A percentile compares a stretch with the other conserved stretches of the same genome.
These are phyloP conservation scores for Glarea lozoyensis DNA, from an alignment of 495 filamentous ascomycete genomes.

Conservation along the genomic window DNA sequence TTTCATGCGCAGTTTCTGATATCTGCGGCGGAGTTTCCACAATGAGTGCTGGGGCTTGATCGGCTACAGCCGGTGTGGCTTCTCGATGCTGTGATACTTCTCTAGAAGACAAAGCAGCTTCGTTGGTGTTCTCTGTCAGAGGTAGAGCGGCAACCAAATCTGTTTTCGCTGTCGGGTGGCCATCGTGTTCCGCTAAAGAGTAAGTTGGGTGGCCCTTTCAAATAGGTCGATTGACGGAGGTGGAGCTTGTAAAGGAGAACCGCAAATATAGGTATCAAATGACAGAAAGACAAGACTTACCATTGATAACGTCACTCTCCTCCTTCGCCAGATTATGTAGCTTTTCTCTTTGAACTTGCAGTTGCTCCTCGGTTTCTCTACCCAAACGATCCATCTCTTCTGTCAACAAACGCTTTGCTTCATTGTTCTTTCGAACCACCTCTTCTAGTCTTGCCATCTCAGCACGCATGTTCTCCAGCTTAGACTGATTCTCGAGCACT, in stretches of 20 bases:
- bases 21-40: too few relatives aligned
- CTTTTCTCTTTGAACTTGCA: slow-evolving; percentile 24
- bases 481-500: slow-evolving; percentile 39
- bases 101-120: too few relatives aligned
- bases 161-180: not conserved
- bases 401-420: slow-evolving; percentile 36
- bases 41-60: not conserved
- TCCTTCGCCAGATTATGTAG: slow-evolving; percentile 18
- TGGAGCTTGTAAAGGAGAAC: not conserved
- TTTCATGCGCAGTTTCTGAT: too few relatives aligned
- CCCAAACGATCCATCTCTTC: slow-evolving; percentile 48
- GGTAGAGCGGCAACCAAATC: not conserved
- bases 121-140: not conserved
- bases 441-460: slow-evolving; percentile 51
- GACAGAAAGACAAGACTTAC: slow-evolving; percentile 8
- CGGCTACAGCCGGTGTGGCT: not conserved
- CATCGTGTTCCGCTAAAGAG: not conserved
- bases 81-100: too few relatives aligned
- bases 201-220: slow-evolving; percentile 4
- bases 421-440: slow-evolving; percentile 40
- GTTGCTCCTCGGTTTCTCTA: slow-evolving; percentile 33
- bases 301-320: slow-evolving; percentile 14
- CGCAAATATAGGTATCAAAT: too few relatives aligned
- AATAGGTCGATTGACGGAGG: not conserved
- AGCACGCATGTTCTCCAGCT: slow-evolving; percentile 42